Conservation (phyloP, 1,139 yeast species). For the Diutina ranongensis region DNA sequence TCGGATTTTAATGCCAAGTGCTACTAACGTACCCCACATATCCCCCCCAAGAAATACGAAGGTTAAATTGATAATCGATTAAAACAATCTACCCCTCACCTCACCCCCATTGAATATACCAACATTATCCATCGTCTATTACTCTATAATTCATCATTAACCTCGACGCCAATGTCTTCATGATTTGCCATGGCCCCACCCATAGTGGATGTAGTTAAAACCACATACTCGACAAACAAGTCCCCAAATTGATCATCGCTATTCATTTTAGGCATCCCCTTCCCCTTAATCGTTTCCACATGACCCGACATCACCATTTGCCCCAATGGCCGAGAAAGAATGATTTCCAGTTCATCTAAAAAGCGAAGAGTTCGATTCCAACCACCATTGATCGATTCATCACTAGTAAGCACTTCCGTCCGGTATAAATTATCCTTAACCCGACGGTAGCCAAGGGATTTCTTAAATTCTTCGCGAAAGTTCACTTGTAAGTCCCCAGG, state of each 20-base stretch:
- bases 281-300: constrained; percentile 50
- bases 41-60: too few species aligned
- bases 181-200: not conserved
- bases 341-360: constrained; percentile 40
- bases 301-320: constrained; percentile 50
- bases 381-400: constrained; percentile 68
- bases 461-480: constrained; percentile 39
- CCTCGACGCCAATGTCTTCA: not conserved
- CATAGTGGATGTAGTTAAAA: constrained; percentile 14
- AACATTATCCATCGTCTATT: not conserved
- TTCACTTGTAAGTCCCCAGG: constrained; percentile 70
- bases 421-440: constrained; percentile 65
- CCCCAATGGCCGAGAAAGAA: constrained; percentile 39
- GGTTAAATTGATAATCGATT: too few species aligned
- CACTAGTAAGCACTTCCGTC: constrained; percentile 61
- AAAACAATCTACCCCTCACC: too few species aligned
- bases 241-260: constrained; percentile 57
- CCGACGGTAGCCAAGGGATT: constrained; percentile 78
- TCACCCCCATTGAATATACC: too few species aligned
- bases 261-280: constrained; percentile 67
- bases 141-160: not conserved
- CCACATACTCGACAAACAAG: constrained; percentile 57
- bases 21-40: too few species aligned
- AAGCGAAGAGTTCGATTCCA: constrained; percentile 63
- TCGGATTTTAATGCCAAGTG: too few species aligned